These are phyloP conservation scores for Penicillium manginii DNA, from an alignment of 495 filamentous ascomycete species.

Conservation along the genomic window DNA sequence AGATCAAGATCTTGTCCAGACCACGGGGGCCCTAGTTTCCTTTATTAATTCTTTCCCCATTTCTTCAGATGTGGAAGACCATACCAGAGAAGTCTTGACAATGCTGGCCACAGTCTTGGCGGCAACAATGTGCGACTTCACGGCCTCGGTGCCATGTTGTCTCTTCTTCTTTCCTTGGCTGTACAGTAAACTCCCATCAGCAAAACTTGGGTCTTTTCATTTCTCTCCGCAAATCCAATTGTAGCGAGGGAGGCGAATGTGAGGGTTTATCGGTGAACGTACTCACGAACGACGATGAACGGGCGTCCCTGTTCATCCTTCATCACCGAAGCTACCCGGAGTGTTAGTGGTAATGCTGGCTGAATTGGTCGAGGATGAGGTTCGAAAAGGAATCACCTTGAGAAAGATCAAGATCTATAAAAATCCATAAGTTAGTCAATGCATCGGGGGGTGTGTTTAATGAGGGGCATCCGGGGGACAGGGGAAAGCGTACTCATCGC, in stretches of 20 bases:
- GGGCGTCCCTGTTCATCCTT: constrained; percentile 95
- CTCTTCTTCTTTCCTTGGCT: constrained; percentile 99
- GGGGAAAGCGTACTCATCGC: constrained; percentile 61
- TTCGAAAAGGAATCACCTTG: constrained; percentile 54
- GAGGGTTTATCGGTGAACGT: constrained; percentile 47
- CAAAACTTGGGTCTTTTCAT: background rate
- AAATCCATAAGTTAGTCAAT: constrained; percentile 30
- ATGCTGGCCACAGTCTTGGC: constrained; percentile 95
- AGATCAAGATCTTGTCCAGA: constrained; percentile 99
- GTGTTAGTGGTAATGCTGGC: constrained; percentile 29
- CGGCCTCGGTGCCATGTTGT: constrained; percentile 92
- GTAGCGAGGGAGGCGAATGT: constrained; percentile 6
- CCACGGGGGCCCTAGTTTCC: constrained; percentile 78
- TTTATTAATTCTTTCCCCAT: constrained; percentile 21
- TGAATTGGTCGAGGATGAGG: background rate
- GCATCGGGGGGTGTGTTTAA: constrained; percentile 16
- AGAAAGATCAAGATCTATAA: constrained; percentile 72
- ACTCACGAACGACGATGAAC: constrained; percentile 99
- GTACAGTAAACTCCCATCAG: constrained; percentile 26
- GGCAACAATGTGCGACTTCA: constrained; percentile 97
- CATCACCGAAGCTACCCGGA: constrained; percentile 65
- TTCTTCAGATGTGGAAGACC: constrained; percentile 8
- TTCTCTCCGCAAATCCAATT: background rate
- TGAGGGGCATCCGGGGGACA: constrained; percentile 39
- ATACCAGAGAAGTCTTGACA: constrained; percentile 89